Conservation (phyloP, 257 asterid species). For the Fraxinus quadrangulata region DNA sequence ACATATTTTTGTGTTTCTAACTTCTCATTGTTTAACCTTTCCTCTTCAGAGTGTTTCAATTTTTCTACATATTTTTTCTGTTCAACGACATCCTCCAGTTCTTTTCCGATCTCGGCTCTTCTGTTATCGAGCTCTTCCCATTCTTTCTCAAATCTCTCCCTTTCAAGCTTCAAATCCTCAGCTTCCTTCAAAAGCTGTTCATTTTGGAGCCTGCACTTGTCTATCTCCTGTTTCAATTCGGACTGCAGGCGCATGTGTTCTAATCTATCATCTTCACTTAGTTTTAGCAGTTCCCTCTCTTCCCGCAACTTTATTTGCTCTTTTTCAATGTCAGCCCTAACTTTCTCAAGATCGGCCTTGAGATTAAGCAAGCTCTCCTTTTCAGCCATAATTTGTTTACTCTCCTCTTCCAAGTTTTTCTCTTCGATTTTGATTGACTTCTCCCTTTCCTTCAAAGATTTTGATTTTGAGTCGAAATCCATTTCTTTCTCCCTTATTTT, state of each 20-base stretch:
- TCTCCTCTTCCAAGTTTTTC: slow-evolving; percentile 61
- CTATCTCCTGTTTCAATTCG: slow-evolving; percentile 86
- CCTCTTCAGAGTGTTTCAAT: slow-evolving; percentile 61
- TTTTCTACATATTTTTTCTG: slow-evolving; percentile 58
- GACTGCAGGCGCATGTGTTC: slow-evolving; percentile 71
- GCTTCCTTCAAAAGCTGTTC: slow-evolving; percentile 71
- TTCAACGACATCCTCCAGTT: slow-evolving; percentile 56
- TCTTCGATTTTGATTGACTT: slow-evolving; percentile 68
- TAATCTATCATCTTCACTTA: slow-evolving; percentile 82
- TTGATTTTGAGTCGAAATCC: slow-evolving; percentile 61
- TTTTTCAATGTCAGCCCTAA: slow-evolving; percentile 55
- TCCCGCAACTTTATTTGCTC: slow-evolving; percentile 55
- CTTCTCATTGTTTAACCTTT: slow-evolving; percentile 68
- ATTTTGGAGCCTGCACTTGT: slow-evolving; percentile 62
- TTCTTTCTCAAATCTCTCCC: slow-evolving; percentile 85
- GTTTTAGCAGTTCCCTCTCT: slow-evolving; percentile 67
- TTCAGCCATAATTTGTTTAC: slow-evolving; percentile 56
- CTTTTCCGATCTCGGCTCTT: slow-evolving; percentile 63
- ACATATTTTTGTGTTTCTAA: slow-evolving; percentile 64
- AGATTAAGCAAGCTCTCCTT: slow-evolving; percentile 58
- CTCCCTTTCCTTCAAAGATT: slow-evolving; percentile 75
- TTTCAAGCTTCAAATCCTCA: slow-evolving; percentile 80
- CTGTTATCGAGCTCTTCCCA: slow-evolving; percentile 93
- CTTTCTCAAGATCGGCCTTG: slow-evolving; percentile 69
- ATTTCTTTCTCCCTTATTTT: slow-evolving; percentile 74